A percentile compares a stretch with the other conserved stretches of the same genome.
These are phyloP conservation scores for Tolypocladium ovalisporum DNA, from an alignment of 2,329 filamentous ascomycete genomes.

Conservation along the genomic window DNA sequence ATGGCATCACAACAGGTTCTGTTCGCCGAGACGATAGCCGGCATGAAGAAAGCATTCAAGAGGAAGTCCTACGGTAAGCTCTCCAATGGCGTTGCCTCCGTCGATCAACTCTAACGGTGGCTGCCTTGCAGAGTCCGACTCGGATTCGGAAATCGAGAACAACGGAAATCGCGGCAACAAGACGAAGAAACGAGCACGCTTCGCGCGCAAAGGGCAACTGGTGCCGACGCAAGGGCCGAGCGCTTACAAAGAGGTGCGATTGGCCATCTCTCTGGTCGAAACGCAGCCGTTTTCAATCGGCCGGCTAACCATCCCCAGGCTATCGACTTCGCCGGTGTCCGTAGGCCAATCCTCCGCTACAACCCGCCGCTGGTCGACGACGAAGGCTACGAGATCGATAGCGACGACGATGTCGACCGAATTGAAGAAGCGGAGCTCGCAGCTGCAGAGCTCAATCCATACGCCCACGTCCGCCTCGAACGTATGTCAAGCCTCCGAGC, in stretches of 20 bases:
- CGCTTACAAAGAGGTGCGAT: constrained; percentile 58
- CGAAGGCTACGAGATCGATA: constrained; percentile 67
- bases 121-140: constrained; percentile 55
- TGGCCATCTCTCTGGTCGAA: constrained; percentile 1
- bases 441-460: constrained; percentile 63
- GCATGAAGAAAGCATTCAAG: constrained; percentile 58
- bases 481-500: constrained; percentile 34
- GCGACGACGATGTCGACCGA: constrained; percentile 58
- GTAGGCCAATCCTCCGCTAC: constrained; percentile 60
- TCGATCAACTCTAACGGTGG: constrained; percentile 9
- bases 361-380: constrained; percentile 66
- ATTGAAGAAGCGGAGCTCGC: constrained; percentile 48
- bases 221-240: constrained; percentile 54
- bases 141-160: constrained; percentile 59
- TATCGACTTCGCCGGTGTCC: constrained; percentile 64
- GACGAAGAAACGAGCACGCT: constrained; percentile 63
- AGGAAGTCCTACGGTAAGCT: constrained; percentile 48
- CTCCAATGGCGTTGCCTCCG: constrained; percentile 1
- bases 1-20: constrained; percentile 47
- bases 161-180: constrained; percentile 70
- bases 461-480: constrained; percentile 60
- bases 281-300: neutral
- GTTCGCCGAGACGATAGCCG: constrained; percentile 55
- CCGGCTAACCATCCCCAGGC: constrained; percentile 34
- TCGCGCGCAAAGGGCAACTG: constrained; percentile 59